Evolutionary conservation across 1,284 basidiomycete species (phyloP), one percentile per base, ranked within the genome.

Genomic region (Coniferiporia sulphurascens): DNA sequence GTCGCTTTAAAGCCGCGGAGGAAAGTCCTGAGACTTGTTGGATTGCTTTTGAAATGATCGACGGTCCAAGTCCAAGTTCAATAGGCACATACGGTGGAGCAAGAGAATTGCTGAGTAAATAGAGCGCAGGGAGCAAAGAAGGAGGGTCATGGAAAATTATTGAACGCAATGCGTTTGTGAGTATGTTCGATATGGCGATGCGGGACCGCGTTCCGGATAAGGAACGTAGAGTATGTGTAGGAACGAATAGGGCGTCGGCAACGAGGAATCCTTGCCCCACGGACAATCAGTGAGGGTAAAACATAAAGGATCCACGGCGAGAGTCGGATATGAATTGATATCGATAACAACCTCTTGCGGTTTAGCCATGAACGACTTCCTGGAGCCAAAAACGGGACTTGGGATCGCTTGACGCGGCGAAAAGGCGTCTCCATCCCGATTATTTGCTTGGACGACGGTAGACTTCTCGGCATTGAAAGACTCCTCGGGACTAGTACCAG

Each of bases 61-160:
- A 87, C 9, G 80, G 78, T 1, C 91, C 91, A 36, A 93, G 76
- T 27, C 89, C 90, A 22, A 93, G 80, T 69, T 94, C 91, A 58
- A 88, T 73, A 9, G 86, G 76, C 44, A 82, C 76, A 73, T 92
- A 93, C 0, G 88, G 81, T 15, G 94, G 93, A 0, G 86, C 83
- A 38, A 97, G 81, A 38, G 91, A 85, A 71, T 95, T 97, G 27
- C 91, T 93, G 44, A 95, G 77, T 27, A 97, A 83, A 72, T 96
- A 97, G n/a, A 96, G 76, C n/a, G 91, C 79, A 12, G 91, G 82
- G 46, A 90, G 73, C 48, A 97, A 79, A 48, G 91, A 89, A 9
- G 76, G 62, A 0, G 89, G 83, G 66, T 94, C 86, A 62, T 86
- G 82, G 38, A 75, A 72, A 58, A 87, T 78, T 51, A 96, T 80